phyloP scores from a whole-genome alignment of 176 grass and related monocot species.

The Avena sativa region DNA sequence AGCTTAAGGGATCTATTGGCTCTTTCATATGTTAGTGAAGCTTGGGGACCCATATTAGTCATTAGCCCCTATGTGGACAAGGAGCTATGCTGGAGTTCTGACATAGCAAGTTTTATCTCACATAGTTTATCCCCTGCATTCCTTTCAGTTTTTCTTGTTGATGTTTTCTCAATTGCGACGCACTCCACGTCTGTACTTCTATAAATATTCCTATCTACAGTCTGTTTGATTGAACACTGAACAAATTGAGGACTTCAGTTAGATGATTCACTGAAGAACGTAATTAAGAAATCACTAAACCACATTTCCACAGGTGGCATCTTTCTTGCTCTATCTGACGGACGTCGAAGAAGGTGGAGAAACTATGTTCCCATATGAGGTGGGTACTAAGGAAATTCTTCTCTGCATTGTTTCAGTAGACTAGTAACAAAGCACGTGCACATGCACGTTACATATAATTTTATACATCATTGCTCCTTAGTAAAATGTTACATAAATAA shows the following conservation, averaged over 20 bases:
- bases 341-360: constrained; percentile 98
- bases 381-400: constrained; percentile 28
- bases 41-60: neutral
- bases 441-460: too few species aligned
- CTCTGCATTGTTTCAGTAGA: neutral
- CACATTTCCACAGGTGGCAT: constrained; percentile 69
- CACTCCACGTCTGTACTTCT: neutral
- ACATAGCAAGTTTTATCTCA: neutral
- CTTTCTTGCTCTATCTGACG: constrained; percentile 93
- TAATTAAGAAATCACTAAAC: constrained; percentile 39
- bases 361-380: constrained; percentile 99
- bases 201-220: neutral
- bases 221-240: constrained; percentile 1
- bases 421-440: constrained; percentile 8
- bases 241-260: neutral
- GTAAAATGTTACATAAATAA: too few species aligned
- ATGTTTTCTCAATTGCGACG: neutral
- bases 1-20: neutral
- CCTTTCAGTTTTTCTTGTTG: neutral
- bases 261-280: constrained; percentile 3
- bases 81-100: neutral
- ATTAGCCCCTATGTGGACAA: neutral
- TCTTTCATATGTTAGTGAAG: neutral
- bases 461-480: too few species aligned
- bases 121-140: neutral